A percentile compares a stretch with the other conserved stretches of the same genome.
These are phyloP conservation scores for Chlorociboria aeruginascens DNA, from an alignment of 495 filamentous ascomycete genomes.

Conservation along the genomic window DNA sequence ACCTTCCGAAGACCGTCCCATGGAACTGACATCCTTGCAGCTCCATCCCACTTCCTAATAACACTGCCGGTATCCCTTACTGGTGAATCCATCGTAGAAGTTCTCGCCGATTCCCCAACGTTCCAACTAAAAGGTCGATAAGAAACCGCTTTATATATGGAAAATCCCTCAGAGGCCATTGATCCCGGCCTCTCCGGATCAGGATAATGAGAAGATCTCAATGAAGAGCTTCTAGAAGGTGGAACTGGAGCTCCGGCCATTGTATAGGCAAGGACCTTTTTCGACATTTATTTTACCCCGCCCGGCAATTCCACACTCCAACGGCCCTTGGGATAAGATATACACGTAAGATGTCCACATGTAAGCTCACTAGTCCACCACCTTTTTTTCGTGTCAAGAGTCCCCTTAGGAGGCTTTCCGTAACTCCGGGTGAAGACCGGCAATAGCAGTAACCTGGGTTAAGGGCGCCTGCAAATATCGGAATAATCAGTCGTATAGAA, in stretches of 20 bases:
- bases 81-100: conserved; percentile 5
- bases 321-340: no score
- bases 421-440: no score
- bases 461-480: no score
- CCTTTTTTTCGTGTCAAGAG: no score
- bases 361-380: no score
- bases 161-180: not conserved
- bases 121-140: not conserved
- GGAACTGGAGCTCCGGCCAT: not conserved
- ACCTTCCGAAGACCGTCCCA: conserved; percentile 46
- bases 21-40: conserved; percentile 27
- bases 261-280: not conserved
- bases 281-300: not conserved
- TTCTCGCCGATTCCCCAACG: not conserved
- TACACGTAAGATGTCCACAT: no score
- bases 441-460: no score
- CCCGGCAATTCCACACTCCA: no score
- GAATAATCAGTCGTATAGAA: no score
- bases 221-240: not conserved
- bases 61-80: conserved; percentile 16
- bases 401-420: no score
- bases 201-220: not conserved
- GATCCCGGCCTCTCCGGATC: not conserved
- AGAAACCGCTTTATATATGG: not conserved
- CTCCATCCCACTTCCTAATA: conserved; percentile 46